Evolutionary conservation across 495 filamentous ascomycete genomes (phyloP).

Genomic region (Penicillium ucsense): DNA sequence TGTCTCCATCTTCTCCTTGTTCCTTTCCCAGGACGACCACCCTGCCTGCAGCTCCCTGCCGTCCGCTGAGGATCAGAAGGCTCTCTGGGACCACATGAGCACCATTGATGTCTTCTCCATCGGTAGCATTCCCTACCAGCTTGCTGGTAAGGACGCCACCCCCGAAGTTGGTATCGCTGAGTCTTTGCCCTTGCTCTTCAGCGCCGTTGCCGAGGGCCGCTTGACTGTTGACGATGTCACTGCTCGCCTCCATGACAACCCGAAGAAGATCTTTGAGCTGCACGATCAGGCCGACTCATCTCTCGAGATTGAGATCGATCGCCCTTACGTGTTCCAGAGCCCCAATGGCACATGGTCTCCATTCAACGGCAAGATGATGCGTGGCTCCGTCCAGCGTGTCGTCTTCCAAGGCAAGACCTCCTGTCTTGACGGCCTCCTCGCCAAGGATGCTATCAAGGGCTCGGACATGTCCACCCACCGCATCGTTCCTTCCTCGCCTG

Average conservation of each 20-base stretch:
- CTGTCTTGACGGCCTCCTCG: conserved; percentile 63
- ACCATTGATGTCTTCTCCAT: conserved; percentile 80
- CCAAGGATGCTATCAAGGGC: conserved; percentile 47
- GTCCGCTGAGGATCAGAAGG: conserved; percentile 60
- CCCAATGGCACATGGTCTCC: conserved; percentile 57
- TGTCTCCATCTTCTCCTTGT: conserved; percentile 72
- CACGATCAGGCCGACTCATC: conserved; percentile 70
- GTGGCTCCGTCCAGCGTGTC: conserved; percentile 66
- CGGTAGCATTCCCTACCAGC: conserved; percentile 72
- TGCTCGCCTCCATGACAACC: conserved; percentile 65
- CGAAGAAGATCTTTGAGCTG: conserved; percentile 77
- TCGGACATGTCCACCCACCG: conserved; percentile 70
- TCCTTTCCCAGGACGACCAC: conserved; percentile 65
- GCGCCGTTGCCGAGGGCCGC: conserved; percentile 65
- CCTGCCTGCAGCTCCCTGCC: conserved; percentile 61
- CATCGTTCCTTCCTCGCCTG: conserved; percentile 46
- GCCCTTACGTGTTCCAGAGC: conserved; percentile 51
- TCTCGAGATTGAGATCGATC: conserved; percentile 66
- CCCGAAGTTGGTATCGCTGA: conserved; percentile 63
- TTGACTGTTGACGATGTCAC: conserved; percentile 67
- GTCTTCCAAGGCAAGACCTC: conserved; percentile 68
- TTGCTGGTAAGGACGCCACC: conserved; percentile 53
- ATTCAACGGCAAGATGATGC: conserved; percentile 60
- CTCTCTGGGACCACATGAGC: conserved; percentile 67
- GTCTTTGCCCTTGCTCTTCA: conserved; percentile 67